Evolutionary conservation across 257 asterid species (phyloP).

Genomic region (Primulina huaijiensis): DNA sequence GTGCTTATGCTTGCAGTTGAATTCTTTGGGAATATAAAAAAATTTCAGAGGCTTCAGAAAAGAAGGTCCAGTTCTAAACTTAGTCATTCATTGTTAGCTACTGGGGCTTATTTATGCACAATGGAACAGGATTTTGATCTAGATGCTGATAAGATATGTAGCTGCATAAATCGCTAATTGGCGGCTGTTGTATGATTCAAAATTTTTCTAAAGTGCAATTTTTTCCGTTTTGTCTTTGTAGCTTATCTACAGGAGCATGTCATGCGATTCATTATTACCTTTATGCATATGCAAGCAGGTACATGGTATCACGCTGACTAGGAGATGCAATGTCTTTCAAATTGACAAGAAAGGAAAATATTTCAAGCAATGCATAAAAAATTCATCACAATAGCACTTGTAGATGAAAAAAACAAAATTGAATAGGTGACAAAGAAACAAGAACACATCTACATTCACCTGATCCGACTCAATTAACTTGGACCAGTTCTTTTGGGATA

Average conservation of each 20-base stretch:
- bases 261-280: background rate
- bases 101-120: background rate
- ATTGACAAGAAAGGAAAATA: background rate
- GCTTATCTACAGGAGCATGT: background rate
- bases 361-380: background rate
- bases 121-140: background rate
- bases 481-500: conserved; percentile 68
- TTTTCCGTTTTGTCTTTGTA: background rate
- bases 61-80: background rate
- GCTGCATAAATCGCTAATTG: background rate
- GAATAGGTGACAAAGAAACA: background rate
- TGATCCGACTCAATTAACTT: conserved; percentile 68
- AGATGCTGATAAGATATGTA: background rate
- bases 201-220: no score
- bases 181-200: background rate
- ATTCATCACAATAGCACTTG: background rate
- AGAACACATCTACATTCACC: conserved; percentile 38
- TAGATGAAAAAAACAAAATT: background rate
- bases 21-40: background rate
- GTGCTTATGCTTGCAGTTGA: background rate
- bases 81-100: background rate
- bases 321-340: background rate
- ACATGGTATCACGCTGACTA: background rate
- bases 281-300: background rate
- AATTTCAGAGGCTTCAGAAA: background rate